phyloP scores from a whole-genome alignment of 176 grass and related monocot species.

The Musa schizocarpa region DNA sequence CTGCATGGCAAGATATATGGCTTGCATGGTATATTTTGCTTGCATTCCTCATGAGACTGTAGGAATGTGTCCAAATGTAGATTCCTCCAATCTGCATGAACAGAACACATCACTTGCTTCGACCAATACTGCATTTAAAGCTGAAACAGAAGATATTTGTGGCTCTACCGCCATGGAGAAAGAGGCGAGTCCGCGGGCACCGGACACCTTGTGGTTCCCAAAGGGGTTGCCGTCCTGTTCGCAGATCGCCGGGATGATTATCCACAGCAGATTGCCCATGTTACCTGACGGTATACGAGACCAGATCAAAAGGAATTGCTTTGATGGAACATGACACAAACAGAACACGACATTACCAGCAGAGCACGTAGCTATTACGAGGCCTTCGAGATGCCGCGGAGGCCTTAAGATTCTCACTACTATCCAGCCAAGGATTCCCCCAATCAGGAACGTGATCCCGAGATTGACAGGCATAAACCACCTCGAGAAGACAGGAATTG shows the following conservation, averaged over 20 bases:
- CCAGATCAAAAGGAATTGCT: neutral
- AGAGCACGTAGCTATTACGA: slow-evolving; percentile 25
- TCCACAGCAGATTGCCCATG: slow-evolving; percentile 24
- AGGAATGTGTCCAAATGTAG: slow-evolving; percentile 23
- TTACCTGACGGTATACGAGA: neutral
- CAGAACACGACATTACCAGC: neutral
- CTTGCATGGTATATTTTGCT: slow-evolving; percentile 8
- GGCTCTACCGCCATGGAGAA: neutral
- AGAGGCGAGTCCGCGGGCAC: slow-evolving; percentile 1
- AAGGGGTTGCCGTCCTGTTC: slow-evolving; percentile 21
- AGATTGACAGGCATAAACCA: slow-evolving; percentile 38
- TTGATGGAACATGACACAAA: neutral
- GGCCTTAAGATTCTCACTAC: slow-evolving; percentile 27
- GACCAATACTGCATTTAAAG: neutral
- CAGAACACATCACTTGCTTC: neutral
- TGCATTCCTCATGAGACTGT: slow-evolving; percentile 25
- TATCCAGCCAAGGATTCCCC: slow-evolving; percentile 30
- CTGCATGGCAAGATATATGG: neutral
- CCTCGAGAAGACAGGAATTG: slow-evolving; percentile 9
- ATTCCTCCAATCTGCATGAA: slow-evolving; percentile 21
- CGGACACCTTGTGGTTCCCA: neutral
- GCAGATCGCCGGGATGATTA: slow-evolving; percentile 26
- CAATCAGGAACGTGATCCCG: slow-evolving; percentile 21
- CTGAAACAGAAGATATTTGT: neutral
- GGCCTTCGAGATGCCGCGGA: slow-evolving; percentile 11